Conservation (phyloP, 805 yeast genomes). For the Scheffersomyces ergatensis region DNA sequence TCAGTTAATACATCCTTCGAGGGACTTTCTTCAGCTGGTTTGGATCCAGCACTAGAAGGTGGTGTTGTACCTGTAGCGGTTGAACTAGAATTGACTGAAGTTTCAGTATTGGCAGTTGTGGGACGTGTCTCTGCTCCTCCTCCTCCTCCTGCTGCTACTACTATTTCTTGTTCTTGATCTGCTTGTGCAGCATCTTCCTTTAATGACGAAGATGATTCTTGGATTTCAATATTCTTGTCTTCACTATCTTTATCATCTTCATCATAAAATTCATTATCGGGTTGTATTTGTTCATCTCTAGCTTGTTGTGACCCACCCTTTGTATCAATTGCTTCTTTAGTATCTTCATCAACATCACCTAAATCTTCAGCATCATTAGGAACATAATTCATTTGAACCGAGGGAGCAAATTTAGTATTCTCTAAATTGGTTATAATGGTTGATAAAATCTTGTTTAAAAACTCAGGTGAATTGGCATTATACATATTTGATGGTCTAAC, state of each 20-base stretch:
- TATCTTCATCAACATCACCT: conserved; percentile 77
- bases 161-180: background rate
- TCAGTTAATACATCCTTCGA: conserved; percentile 22
- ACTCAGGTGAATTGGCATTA: conserved; percentile 93
- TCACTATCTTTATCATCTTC: conserved; percentile 50
- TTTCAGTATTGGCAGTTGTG: conserved; percentile 1
- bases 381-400: conserved; percentile 87
- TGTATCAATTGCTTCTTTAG: conserved; percentile 74
- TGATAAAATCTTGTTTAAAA: conserved; percentile 76
- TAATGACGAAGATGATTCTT: no score
- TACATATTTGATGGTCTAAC: conserved; percentile 96
- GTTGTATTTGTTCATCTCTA: conserved; percentile 68
- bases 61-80: conserved; percentile 2
- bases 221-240: conserved; percentile 15
- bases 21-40: background rate
- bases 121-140: conserved; percentile 1
- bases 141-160: background rate
- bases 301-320: conserved; percentile 89
- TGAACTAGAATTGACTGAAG: background rate
- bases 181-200: no score
- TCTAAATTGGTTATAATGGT: conserved; percentile 78
- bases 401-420: conserved; percentile 91
- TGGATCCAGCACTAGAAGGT: background rate
- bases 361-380: conserved; percentile 81
- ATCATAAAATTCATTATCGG: conserved; percentile 76